Conservation (phyloP, 179 eudicot species). For the Corrigiola litoralis region DNA sequence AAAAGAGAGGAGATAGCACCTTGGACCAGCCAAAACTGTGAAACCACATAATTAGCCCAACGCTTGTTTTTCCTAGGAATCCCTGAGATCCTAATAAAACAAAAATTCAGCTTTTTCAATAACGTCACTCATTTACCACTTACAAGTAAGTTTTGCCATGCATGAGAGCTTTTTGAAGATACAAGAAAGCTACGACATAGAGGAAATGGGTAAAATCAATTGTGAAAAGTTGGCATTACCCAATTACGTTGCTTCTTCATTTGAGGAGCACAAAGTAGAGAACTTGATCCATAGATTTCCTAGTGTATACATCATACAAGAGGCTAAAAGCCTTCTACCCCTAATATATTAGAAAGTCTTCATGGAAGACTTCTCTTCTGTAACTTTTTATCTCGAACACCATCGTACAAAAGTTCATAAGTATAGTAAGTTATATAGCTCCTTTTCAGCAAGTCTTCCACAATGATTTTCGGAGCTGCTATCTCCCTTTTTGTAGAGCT, state of each 20-base stretch:
- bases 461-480: constrained; percentile 89
- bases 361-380: constrained; percentile 32
- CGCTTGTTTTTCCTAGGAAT: too few relatives aligned
- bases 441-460: constrained; percentile 81
- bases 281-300: background rate
- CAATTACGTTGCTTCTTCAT: background rate
- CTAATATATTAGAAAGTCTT: background rate
- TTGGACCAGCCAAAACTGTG: too few relatives aligned
- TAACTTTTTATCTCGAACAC: constrained; percentile 70
- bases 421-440: constrained; percentile 73
- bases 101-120: background rate
- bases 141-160: too few relatives aligned
- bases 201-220: background rate
- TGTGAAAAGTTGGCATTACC: background rate
- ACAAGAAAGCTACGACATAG: background rate
- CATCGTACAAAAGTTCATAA: constrained; percentile 77
- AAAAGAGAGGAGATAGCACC: too few relatives aligned
- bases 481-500: constrained; percentile 70
- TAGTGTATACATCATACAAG: background rate
- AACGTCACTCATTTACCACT: too few relatives aligned
- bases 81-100: background rate
- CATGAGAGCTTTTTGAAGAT: background rate
- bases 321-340: background rate
- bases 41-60: too few relatives aligned
- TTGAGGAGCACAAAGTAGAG: background rate